These are phyloP conservation scores for Colletotrichum sp. DNA, from an alignment of 2,329 filamentous ascomycete species.

Conservation along the genomic window DNA sequence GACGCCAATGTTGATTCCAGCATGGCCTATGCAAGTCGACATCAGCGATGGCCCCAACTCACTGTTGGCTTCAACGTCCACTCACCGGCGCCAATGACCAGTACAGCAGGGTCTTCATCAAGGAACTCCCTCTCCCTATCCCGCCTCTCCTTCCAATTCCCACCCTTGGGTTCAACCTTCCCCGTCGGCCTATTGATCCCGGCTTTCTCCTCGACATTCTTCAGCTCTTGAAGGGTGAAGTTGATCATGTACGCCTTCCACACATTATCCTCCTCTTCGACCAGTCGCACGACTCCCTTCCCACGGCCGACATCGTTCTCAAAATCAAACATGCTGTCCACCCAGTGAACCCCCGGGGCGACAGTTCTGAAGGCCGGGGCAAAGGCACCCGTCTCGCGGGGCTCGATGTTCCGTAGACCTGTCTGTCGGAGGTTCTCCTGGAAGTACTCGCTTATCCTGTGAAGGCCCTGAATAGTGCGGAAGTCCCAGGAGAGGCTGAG, in stretches of 20 bases:
- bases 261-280: neutral
- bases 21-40: conserved; percentile 50
- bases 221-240: conserved; percentile 61
- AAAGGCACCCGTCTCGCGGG: neutral
- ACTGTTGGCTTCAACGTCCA: neutral
- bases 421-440: neutral
- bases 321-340: conserved; percentile 23
- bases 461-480: conserved; percentile 27
- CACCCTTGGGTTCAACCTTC: conserved; percentile 55
- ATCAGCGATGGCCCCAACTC: neutral
- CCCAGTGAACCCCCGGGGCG: conserved; percentile 12
- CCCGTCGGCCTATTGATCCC: conserved; percentile 56
- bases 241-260: conserved; percentile 72
- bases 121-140: conserved; percentile 50
- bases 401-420: neutral
- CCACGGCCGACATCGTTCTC: conserved; percentile 20
- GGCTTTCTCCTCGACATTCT: conserved; percentile 55
- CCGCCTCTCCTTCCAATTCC: conserved; percentile 66
- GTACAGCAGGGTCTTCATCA: conserved; percentile 58
- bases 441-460: conserved; percentile 1
- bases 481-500: conserved; percentile 62
- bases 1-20: conserved; percentile 61
- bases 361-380: conserved; percentile 2
- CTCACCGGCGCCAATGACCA: conserved; percentile 60
- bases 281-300: conserved; percentile 20